Evolutionary conservation across 2,329 filamentous ascomycete genomes (phyloP).

Genomic region (Dothistroma pini): DNA sequence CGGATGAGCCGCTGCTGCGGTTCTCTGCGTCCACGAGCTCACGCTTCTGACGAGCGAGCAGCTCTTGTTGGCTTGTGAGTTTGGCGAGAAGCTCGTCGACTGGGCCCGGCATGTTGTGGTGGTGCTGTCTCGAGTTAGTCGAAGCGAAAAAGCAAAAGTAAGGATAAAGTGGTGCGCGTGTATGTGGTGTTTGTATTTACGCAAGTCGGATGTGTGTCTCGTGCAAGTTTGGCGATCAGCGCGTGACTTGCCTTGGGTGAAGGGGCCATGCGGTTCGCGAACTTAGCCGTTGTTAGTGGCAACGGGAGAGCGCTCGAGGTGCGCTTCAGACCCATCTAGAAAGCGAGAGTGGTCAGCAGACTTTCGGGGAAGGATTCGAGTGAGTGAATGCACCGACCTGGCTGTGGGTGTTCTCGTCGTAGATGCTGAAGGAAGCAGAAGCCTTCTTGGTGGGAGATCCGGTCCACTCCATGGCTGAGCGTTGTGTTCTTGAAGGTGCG

Average conservation of each 20-base stretch:
- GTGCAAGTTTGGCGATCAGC: conserved; percentile 5
- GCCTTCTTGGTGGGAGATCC: conserved; percentile 24
- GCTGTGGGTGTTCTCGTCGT: conserved; percentile 22
- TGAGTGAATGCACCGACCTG: conserved; percentile 19
- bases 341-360: conserved; percentile 13
- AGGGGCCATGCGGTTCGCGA: conserved; percentile 31
- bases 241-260: conserved; percentile 19
- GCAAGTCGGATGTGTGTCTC: conserved; percentile 1
- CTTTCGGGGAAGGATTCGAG: conserved; percentile 4
- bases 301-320: conserved; percentile 23
- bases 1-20: conserved; percentile 27
- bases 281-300: conserved; percentile 38
- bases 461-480: conserved; percentile 21
- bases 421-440: conserved; percentile 22
- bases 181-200: conserved; percentile 14
- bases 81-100: conserved; percentile 71
- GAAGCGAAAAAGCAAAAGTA: conserved; percentile 19
- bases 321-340: conserved; percentile 24
- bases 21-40: conserved; percentile 44
- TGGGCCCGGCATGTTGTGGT: conserved; percentile 19
- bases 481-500: conserved; percentile 8
- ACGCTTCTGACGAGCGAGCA: conserved; percentile 58
- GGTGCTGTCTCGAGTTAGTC: conserved; percentile 8
- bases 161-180: conserved; percentile 22
- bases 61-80: conserved; percentile 66